These are phyloP conservation scores for Phytopythium chamaehyphon DNA, from an alignment of 352 stramenopile genomes.

Conservation along the genomic window DNA sequence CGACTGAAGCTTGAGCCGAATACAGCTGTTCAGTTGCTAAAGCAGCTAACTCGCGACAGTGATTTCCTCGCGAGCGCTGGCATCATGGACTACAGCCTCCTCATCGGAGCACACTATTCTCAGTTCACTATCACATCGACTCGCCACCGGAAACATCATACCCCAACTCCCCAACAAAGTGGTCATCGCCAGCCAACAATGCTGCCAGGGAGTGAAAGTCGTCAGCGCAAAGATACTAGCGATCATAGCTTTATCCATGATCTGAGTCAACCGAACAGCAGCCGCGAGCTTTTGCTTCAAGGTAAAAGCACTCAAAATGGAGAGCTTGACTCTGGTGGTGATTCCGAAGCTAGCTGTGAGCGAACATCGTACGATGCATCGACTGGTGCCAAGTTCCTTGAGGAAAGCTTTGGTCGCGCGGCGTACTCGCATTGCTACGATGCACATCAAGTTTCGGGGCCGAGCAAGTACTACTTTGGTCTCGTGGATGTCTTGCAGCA, in stretches of 20 bases:
- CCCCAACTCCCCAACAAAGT: not conserved
- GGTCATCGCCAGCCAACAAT: not conserved
- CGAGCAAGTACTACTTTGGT: constrained; percentile 88
- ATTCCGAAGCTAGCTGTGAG: constrained; percentile 7
- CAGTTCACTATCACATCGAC: constrained; percentile 70
- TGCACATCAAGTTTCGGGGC: constrained; percentile 76
- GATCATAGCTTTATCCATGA: constrained; percentile 1
- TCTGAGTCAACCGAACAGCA: not conserved
- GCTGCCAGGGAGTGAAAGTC: not conserved
- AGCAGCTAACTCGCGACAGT: constrained; percentile 79
- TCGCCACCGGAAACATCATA: constrained; percentile 8
- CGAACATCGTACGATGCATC: constrained; percentile 3
- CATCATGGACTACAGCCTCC: constrained; percentile 91
- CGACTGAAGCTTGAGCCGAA: constrained; percentile 60
- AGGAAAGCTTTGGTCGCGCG: constrained; percentile 8
- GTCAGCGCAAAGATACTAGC: not conserved
- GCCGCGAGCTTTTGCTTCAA: not conserved
- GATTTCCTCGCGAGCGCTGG: constrained; percentile 78
- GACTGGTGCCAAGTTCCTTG: not conserved
- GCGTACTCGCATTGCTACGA: constrained; percentile 49
- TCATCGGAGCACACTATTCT: constrained; percentile 85
- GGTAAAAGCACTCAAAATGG: not conserved
- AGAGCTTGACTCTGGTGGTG: constrained; percentile 2
- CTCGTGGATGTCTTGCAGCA: constrained; percentile 89
- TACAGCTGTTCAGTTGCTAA: constrained; percentile 52